phyloP scores from a whole-genome alignment of 192 early-diverging fungal genomes.

The Umbelopsis ramanniana region DNA sequence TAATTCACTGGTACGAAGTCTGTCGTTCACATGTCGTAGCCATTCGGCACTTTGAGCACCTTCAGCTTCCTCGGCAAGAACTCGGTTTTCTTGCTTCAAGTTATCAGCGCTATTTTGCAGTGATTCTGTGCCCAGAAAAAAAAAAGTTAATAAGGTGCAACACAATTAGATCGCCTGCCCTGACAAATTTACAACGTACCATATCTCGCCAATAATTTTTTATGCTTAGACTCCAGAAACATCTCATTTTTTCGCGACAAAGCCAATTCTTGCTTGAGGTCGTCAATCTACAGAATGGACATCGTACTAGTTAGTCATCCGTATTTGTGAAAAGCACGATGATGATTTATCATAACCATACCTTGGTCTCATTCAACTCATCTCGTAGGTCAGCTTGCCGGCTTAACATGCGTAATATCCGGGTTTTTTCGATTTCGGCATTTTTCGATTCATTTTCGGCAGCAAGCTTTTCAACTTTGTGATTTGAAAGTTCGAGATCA shows the following conservation, averaged over 20 bases:
- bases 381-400: constrained; percentile 34
- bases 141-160: too few species aligned
- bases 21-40: constrained; percentile 37
- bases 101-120: constrained; percentile 35
- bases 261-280: constrained; percentile 44
- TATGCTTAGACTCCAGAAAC: constrained; percentile 37
- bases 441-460: constrained; percentile 34
- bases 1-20: constrained; percentile 34
- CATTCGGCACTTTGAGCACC: constrained; percentile 24
- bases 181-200: constrained; percentile 23
- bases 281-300: constrained; percentile 35
- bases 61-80: constrained; percentile 17
- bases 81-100: constrained; percentile 40
- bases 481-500: constrained; percentile 32
- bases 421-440: constrained; percentile 35
- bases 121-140: too few species aligned
- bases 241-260: constrained; percentile 39
- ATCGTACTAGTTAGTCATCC: background rate
- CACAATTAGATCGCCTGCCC: too few species aligned
- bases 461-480: constrained; percentile 27
- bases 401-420: constrained; percentile 32
- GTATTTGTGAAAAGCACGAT: background rate
- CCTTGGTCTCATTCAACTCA: constrained; percentile 28
- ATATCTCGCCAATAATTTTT: constrained; percentile 41
- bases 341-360: background rate